Percentiles rank a stretch among this genome's conserved stretches.
These are phyloP conservation scores for Suillus spraguei DNA, from an alignment of 768 basidiomycete genomes.

Conservation along the genomic window DNA sequence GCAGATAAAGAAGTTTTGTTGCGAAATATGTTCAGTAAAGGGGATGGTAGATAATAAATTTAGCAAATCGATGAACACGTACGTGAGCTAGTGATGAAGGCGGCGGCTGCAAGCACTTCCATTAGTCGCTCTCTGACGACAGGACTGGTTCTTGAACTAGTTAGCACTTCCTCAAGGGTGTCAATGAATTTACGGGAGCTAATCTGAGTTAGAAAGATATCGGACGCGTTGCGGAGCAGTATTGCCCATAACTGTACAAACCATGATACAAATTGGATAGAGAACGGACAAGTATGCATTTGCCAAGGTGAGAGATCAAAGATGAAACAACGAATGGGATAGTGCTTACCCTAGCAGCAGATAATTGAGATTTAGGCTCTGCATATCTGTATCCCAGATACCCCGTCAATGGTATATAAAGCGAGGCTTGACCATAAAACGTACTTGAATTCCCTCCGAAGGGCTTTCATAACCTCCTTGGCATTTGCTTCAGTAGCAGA, in stretches of 20 bases:
- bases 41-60: no score
- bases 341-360: slow-evolving; percentile 68
- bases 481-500: slow-evolving; percentile 71
- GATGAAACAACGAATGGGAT: neutral
- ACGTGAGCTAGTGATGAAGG: slow-evolving; percentile 46
- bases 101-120: slow-evolving; percentile 82
- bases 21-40: neutral
- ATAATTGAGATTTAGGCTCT: slow-evolving; percentile 72
- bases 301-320: slow-evolving; percentile 4
- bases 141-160: slow-evolving; percentile 64
- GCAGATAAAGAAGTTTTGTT: neutral
- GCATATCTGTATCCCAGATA: slow-evolving; percentile 52
- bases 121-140: slow-evolving; percentile 81
- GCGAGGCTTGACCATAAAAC: slow-evolving; percentile 17
- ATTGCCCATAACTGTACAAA: slow-evolving; percentile 78
- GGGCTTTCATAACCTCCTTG: slow-evolving; percentile 82
- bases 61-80: slow-evolving; percentile 10
- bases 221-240: slow-evolving; percentile 81
- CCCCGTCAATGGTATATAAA: slow-evolving; percentile 11
- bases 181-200: slow-evolving; percentile 79
- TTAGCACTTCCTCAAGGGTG: slow-evolving; percentile 73
- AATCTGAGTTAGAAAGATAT: slow-evolving; percentile 70
- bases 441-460: slow-evolving; percentile 86
- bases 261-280: slow-evolving; percentile 7
- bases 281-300: neutral